Evolutionary conservation across 257 asterid species (phyloP).

Genomic region (Rubia yunnanensis): DNA sequence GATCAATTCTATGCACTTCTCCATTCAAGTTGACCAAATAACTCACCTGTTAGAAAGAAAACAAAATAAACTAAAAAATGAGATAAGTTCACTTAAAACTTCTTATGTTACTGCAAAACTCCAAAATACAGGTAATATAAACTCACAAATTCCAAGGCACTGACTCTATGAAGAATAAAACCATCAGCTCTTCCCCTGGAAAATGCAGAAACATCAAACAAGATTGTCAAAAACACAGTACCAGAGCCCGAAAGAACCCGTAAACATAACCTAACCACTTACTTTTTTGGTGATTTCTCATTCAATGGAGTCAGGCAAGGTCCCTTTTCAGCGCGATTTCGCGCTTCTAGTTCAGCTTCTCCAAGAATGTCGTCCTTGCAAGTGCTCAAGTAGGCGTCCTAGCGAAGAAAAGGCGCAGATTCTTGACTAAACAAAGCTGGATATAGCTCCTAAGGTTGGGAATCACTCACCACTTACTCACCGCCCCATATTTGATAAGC

Average conservation of each 20-base stretch:
- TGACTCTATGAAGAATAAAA: slow-evolving; percentile 46
- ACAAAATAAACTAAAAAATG: neutral
- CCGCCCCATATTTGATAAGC: slow-evolving; percentile 44
- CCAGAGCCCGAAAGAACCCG: neutral
- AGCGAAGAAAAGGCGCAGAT: neutral
- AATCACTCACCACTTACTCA: slow-evolving; percentile 28
- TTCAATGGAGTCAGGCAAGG: slow-evolving; percentile 29
- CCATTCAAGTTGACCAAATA: slow-evolving; percentile 40
- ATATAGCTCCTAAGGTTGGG: neutral
- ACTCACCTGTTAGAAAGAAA: slow-evolving; percentile 28
- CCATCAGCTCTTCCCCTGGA: slow-evolving; percentile 34
- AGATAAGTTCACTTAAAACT: neutral
- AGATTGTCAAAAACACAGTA: neutral
- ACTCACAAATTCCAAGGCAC: slow-evolving; percentile 51
- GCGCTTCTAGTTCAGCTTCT: slow-evolving; percentile 3
- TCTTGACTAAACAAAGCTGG: neutral
- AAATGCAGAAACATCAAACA: neutral
- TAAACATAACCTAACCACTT: slow-evolving; percentile 12
- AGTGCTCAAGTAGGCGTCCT: slow-evolving; percentile 43
- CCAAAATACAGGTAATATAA: neutral
- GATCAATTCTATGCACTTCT: slow-evolving; percentile 28
- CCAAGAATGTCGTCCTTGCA: slow-evolving; percentile 12
- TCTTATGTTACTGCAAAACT: neutral
- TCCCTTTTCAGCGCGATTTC: slow-evolving; percentile 18
- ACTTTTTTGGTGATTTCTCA: slow-evolving; percentile 26